These are phyloP conservation scores for Eutrema japonicum DNA, from an alignment of 345 rosid genomes.

Conservation along the genomic window DNA sequence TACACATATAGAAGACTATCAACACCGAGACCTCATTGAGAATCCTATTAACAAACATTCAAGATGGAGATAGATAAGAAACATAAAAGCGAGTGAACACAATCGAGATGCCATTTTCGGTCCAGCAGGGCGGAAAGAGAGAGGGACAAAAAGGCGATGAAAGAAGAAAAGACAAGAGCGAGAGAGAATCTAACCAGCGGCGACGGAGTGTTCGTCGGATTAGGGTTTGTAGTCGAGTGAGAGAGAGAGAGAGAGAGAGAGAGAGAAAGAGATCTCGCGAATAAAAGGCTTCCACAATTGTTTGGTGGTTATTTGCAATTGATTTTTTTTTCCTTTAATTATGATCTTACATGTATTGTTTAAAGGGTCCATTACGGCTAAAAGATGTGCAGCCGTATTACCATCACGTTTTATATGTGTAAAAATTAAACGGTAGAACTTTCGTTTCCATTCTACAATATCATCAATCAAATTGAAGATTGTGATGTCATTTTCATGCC, in stretches of 20 bases:
- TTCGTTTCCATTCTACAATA: too few relatives aligned
- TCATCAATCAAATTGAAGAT: too few relatives aligned
- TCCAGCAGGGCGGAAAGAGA: not conserved
- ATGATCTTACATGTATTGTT: too few relatives aligned
- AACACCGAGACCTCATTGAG: not conserved
- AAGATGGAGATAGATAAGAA: slow-evolving; percentile 22
- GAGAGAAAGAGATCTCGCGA: slow-evolving; percentile 12
- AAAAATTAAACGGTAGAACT: too few relatives aligned
- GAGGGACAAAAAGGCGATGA: not conserved
- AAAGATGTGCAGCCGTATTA: too few relatives aligned
- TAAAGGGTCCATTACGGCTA: too few relatives aligned
- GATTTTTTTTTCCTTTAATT: not conserved
- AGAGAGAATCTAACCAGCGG: slow-evolving; percentile 39
- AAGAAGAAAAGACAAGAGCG: not conserved
- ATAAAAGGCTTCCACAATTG: not conserved
- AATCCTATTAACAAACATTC: slow-evolving; percentile 3
- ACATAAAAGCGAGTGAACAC: not conserved
- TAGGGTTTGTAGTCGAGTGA: slow-evolving; percentile 39
- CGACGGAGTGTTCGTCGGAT: slow-evolving; percentile 29
- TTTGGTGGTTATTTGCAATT: slow-evolving; percentile 31
- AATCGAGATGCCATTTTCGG: not conserved
- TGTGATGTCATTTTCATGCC: too few relatives aligned
- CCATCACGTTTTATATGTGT: too few relatives aligned
- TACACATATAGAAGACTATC: not conserved
- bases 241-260: not conserved